These are phyloP conservation scores for Cryphonectria parasitica DNA, from an alignment of 2,329 filamentous ascomycete species.

Conservation along the genomic window DNA sequence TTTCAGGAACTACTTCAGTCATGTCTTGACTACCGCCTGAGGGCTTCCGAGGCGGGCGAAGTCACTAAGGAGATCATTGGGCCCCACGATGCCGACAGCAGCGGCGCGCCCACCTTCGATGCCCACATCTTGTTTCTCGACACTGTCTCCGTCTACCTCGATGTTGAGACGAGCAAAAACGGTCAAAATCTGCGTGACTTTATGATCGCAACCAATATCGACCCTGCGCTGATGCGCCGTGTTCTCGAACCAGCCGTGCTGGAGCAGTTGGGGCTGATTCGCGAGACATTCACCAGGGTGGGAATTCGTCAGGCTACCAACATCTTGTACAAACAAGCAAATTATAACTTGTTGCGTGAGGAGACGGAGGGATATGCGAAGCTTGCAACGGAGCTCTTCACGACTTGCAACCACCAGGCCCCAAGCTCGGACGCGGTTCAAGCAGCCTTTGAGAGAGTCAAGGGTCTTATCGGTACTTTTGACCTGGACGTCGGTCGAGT, in stretches of 20 bases:
- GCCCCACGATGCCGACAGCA: constrained; percentile 55
- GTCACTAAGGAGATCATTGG: constrained; percentile 76
- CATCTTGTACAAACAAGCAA: constrained; percentile 90
- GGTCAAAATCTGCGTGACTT: constrained; percentile 65
- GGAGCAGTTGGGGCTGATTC: constrained; percentile 76
- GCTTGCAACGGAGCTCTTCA: constrained; percentile 92
- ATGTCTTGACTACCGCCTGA: constrained; percentile 70
- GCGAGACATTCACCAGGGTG: constrained; percentile 81
- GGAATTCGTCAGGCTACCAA: constrained; percentile 91
- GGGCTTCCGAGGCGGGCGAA: constrained; percentile 69
- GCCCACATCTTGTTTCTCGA: constrained; percentile 78
- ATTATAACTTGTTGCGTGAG: constrained; percentile 93
- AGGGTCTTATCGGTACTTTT: constrained; percentile 94
- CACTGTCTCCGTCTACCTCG: constrained; percentile 77
- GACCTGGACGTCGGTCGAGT: constrained; percentile 95
- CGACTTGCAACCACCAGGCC: constrained; percentile 75
- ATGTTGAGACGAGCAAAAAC: constrained; percentile 62
- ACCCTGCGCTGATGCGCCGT: constrained; percentile 73
- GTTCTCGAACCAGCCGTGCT: constrained; percentile 81
- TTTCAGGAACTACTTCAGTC: constrained; percentile 86
- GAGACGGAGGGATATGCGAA: constrained; percentile 98
- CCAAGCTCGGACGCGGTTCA: constrained; percentile 77
- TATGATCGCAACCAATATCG: constrained; percentile 72
- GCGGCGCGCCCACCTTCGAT: constrained; percentile 59
- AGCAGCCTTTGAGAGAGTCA: constrained; percentile 88